Evolutionary conservation across 495 filamentous ascomycete genomes (phyloP).

Genomic region (Hypoxylon crocopeplum): DNA sequence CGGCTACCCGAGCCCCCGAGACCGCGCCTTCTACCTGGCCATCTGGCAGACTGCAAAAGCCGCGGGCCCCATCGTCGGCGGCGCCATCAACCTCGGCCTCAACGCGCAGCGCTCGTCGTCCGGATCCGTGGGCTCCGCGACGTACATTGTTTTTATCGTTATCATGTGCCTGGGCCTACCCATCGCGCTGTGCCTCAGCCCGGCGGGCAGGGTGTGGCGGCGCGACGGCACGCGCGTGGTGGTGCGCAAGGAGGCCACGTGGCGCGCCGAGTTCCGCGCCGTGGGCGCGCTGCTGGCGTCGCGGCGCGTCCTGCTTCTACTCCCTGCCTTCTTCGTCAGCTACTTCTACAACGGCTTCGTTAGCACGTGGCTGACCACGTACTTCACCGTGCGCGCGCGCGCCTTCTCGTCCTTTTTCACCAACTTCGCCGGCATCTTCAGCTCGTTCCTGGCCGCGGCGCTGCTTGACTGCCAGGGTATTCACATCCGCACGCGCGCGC

Average conservation of each 20-base stretch:
- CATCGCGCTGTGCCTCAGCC: conserved; percentile 33
- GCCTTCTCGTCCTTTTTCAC: conserved; percentile 43
- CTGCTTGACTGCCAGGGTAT: conserved; percentile 40
- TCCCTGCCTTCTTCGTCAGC: conserved; percentile 45
- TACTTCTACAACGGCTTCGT: conserved; percentile 48
- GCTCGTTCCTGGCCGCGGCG: conserved; percentile 39
- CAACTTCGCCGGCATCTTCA: conserved; percentile 44
- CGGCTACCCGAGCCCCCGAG: conserved; percentile 33
- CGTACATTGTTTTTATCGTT: conserved; percentile 36
- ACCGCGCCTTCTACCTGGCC: conserved; percentile 33
- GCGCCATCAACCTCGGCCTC: conserved; percentile 36
- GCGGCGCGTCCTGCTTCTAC: conserved; percentile 36
- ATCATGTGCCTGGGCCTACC: conserved; percentile 38
- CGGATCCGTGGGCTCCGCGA: conserved; percentile 31
- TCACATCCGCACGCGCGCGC: conserved; percentile 37
- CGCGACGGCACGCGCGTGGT: conserved; percentile 34
- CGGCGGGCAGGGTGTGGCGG: conserved; percentile 33
- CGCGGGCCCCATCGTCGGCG: conserved; percentile 34
- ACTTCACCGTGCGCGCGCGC: conserved; percentile 47
- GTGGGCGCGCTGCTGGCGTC: conserved; percentile 29
- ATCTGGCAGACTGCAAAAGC: conserved; percentile 47
- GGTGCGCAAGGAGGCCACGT: conserved; percentile 38
- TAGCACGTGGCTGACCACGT: conserved; percentile 41
- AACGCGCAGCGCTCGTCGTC: conserved; percentile 28
- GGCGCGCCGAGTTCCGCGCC: conserved; percentile 39